Percentiles rank a stretch among this genome's conserved stretches.
These are phyloP conservation scores for Durio zibethinus DNA, from an alignment of 345 rosid species.

Conservation along the genomic window DNA sequence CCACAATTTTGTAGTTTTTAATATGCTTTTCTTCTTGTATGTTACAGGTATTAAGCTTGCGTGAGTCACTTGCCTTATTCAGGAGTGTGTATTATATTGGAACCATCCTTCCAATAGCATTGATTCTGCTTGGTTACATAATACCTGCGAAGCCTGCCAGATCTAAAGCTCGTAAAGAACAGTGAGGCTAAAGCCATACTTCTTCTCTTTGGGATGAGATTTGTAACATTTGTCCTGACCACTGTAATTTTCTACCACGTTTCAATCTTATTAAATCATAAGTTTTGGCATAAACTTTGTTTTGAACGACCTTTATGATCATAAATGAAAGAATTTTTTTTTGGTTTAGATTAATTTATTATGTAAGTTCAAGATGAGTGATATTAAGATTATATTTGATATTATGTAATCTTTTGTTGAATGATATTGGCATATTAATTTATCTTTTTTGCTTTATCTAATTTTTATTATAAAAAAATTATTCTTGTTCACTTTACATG, in stretches of 20 bases:
- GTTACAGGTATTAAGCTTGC: conserved; percentile 72
- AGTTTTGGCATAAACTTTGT: neutral
- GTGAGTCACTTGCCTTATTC: conserved; percentile 63
- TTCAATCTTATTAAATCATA: neutral
- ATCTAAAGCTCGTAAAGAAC: conserved; percentile 56
- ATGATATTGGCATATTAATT: no score
- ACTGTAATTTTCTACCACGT: neutral
- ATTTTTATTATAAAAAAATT: no score
- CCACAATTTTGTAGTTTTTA: neutral
- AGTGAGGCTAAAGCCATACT: conserved; percentile 34
- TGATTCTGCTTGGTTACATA: conserved; percentile 61
- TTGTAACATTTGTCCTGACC: neutral
- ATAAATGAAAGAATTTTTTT: no score
- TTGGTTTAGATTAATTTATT: no score
- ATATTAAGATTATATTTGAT: no score
- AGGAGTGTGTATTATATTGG: conserved; percentile 79
- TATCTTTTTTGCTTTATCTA: no score
- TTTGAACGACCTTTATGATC: conserved; percentile 7
- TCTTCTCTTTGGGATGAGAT: neutral
- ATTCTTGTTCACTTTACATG: no score
- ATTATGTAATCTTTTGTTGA: no score
- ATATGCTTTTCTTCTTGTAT: neutral
- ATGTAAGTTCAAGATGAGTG: no score
- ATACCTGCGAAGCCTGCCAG: conserved; percentile 64
- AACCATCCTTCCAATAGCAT: conserved; percentile 56